Percentiles rank a stretch among this genome's conserved stretches.
These are phyloP conservation scores for Dacryopinax primogenitus DNA, from an alignment of 768 basidiomycete genomes.

Conservation along the genomic window DNA sequence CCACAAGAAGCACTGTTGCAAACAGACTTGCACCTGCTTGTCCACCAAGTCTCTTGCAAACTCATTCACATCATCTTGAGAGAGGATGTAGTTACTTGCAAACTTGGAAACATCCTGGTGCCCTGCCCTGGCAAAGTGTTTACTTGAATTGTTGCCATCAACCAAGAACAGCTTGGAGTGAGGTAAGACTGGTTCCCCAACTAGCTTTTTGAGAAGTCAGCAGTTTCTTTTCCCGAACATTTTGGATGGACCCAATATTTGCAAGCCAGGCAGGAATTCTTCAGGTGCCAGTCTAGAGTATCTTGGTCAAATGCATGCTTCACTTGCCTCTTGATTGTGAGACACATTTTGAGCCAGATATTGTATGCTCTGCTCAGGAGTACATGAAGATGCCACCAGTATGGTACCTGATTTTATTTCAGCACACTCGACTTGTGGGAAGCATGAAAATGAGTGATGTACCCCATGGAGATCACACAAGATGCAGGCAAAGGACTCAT, in stretches of 20 bases:
- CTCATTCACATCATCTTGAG: neutral
- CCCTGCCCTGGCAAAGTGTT: constrained; percentile 22
- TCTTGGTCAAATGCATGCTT: neutral
- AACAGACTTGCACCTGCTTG: no score
- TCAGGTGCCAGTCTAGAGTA: neutral
- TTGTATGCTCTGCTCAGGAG: neutral
- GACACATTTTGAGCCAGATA: neutral
- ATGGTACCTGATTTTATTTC: neutral
- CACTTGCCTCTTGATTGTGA: neutral
- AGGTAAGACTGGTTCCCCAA: constrained; percentile 26
- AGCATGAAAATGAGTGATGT: no score
- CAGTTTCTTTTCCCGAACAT: no score
- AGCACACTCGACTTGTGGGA: no score
- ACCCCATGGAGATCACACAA: no score
- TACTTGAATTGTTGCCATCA: constrained; percentile 29
- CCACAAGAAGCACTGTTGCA: no score
- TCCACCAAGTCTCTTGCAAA: no score
- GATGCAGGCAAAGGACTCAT: no score
- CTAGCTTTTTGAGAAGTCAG: no score
- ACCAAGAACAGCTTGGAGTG: constrained; percentile 22
- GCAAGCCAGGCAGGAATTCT: neutral
- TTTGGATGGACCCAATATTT: neutral
- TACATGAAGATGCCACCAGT: neutral
- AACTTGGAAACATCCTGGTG: neutral
- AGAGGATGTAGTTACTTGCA: neutral